Evolutionary conservation across 2,329 filamentous ascomycete genomes (phyloP), one percentile per base, ranked within the genome.

Genomic region (Phaeosphaeriaceae sp.): DNA sequence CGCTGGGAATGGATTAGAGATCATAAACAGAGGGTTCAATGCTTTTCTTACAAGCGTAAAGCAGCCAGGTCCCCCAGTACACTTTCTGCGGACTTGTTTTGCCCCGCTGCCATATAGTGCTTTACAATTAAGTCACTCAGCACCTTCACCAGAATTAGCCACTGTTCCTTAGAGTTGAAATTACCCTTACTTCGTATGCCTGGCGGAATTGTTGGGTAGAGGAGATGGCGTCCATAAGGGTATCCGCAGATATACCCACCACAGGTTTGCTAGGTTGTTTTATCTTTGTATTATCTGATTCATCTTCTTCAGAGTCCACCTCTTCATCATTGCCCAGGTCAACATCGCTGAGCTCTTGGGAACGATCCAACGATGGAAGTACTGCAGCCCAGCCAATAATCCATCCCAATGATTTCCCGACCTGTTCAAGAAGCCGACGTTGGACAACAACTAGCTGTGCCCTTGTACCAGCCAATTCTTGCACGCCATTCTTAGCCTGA

Each of bases 51-150:
- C 68, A 87, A 94, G 64, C 93, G 92, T 42, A 97, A 77, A 4
- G 94, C 83, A 1, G 92, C 94, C 37, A 97, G 81, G 71, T 99
- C 94, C 8, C 90, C 88, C 71, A 92, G 84, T 52, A 87, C 86
- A 16, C 86, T 83, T 60, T 95, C 87, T 1, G 89, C 87, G 6
- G 90, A 89, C 61, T 95, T 88, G 0, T 80, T 81, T 56, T 93
- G 88, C 46, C 87, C 88, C 4, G 92, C 91, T 4, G 91, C 84
- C 12, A 86, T 86, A 68, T 90, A 95, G 67, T 96, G 89, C 1
- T 89, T 88, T 48, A 95, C 83, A 3, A 92, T 87, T 54, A 89
- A 87, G 61, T 94, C 88, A 6, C 90, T 96, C n/a, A 97, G 79
- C 8, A 84, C 86, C 66, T 93, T 85, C 61, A 87, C 89, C 87